Evolutionary conservation across 768 basidiomycete genomes (phyloP).

Genomic region (Amanita fuliginea): DNA sequence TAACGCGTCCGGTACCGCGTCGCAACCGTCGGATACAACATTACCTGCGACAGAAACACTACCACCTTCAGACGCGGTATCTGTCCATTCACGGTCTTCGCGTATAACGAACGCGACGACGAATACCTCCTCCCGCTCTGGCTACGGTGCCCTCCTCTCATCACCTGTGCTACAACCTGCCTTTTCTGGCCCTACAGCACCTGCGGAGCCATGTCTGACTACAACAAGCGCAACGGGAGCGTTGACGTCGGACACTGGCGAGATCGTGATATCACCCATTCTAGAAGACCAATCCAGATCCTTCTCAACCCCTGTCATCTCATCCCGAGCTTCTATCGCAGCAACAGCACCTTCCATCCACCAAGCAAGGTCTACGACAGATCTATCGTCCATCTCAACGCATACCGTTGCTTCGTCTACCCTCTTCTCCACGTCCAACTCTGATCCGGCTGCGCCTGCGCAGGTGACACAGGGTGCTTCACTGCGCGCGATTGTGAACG

Average conservation of each 20-base stretch:
- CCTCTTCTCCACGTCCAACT: conserved; percentile 27
- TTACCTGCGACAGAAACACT: not conserved
- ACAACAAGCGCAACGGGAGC: not conserved
- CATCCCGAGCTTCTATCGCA: not conserved
- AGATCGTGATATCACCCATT: not conserved
- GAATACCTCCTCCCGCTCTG: not conserved
- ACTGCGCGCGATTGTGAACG: conserved; percentile 67
- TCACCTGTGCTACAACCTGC: conserved; percentile 3
- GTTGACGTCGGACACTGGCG: not conserved
- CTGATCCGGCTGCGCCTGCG: conserved; percentile 26
- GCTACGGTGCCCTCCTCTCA: not conserved
- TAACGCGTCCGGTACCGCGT: conserved; percentile 14
- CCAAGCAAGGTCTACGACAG: not conserved
- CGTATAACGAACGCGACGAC: conserved; percentile 9
- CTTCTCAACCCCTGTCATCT: not conserved
- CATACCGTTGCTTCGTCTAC: conserved; percentile 20
- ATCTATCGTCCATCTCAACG: conserved; percentile 10
- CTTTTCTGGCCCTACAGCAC: not conserved
- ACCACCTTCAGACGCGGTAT: not conserved
- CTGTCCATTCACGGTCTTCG: not conserved
- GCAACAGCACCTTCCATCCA: not conserved
- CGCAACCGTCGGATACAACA: conserved; percentile 6
- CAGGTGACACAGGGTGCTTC: conserved; percentile 48
- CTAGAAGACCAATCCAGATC: not conserved
- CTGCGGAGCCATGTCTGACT: conserved; percentile 1